Evolutionary conservation across 176 grass and related monocot species (phyloP), one percentile per base, ranked within the genome.

Genomic region (Alopecurus myosuroides): DNA sequence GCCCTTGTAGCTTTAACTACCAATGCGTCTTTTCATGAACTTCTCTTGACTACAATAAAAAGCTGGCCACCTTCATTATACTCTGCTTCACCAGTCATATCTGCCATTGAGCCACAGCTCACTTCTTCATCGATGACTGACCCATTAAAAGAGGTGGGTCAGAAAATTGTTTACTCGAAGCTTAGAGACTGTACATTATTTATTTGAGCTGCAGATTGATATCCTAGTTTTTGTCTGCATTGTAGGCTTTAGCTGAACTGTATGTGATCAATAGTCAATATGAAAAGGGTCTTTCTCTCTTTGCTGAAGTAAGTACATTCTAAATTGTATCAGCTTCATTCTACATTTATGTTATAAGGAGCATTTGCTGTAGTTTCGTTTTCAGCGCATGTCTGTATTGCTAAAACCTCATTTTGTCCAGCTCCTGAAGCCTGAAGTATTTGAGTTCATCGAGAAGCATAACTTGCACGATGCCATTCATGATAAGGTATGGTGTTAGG

Each of bases 1-100:
- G 93, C 97, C 33, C 93, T 99, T 92, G 91, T 96, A 84, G 94
- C 93, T 85, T 92, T 99, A 87, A 84, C 91, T 65, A 88, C 89
- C 57, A 92, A 94, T 79, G 93, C 91, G 75, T 83, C 91, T 60
- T 92, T 89, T 60, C 97, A 99, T 85, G 86, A 89, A 84, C 93
- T 99, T 92, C 93, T 99, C 46, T 82, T 96, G 36, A 73, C 89
- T 57, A 99, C 88, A 50, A 63, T 94, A 76, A 99, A 99, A 92
- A 82, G 83, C 58, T 99, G 97, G 97, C 89, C 97, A 75, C 60
- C 77, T 56, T 72, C 86, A 28, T 84, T 99, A 85, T 99, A 99
- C 84, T 94, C 93, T 7, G 86, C 88, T 58, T 90, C 84, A 51
- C 86, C 93, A 4, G 93, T 99, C 81, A 94, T 96, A 51, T 96